Evolutionary conservation across 805 yeast genomes (phyloP).

Genomic region (Metschnikowia orientalis): DNA sequence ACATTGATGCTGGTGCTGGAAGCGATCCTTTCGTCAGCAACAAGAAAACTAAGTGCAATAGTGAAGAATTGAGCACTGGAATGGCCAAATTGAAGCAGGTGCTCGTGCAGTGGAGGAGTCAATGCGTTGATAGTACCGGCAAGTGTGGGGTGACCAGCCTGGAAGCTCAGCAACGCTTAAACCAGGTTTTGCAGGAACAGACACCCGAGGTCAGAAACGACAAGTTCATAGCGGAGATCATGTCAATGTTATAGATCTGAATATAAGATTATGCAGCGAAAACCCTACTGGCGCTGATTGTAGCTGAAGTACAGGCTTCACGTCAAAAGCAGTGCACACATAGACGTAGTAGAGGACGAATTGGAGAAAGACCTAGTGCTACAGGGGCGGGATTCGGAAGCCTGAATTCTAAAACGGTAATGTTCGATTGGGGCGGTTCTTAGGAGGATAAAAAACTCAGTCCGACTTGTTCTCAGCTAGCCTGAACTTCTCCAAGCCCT

Average conservation of each 20-base stretch:
- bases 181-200: conserved; percentile 29
- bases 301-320: too few species aligned
- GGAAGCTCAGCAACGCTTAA: conserved; percentile 39
- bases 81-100: conserved; percentile 45
- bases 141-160: conserved; percentile 27
- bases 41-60: conserved; percentile 49
- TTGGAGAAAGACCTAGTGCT: too few species aligned
- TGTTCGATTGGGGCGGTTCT: too few species aligned
- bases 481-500: conserved; percentile 13
- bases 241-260: conserved; percentile 24
- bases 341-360: too few species aligned
- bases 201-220: conserved; percentile 22
- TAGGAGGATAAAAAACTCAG: too few species aligned
- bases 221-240: conserved; percentile 44
- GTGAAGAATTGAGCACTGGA: conserved; percentile 52
- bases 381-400: too few species aligned
- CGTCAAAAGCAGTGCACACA: too few species aligned
- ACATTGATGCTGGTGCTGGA: conserved; percentile 32
- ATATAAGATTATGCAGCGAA: not conserved
- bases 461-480: conserved; percentile 2
- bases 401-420: too few species aligned
- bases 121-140: conserved; percentile 30
- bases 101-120: conserved; percentile 50
- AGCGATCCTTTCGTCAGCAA: conserved; percentile 39
- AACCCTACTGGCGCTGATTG: too few species aligned